Evolutionary conservation across 768 basidiomycete genomes (phyloP).

Genomic region (Mycena latifolia): DNA sequence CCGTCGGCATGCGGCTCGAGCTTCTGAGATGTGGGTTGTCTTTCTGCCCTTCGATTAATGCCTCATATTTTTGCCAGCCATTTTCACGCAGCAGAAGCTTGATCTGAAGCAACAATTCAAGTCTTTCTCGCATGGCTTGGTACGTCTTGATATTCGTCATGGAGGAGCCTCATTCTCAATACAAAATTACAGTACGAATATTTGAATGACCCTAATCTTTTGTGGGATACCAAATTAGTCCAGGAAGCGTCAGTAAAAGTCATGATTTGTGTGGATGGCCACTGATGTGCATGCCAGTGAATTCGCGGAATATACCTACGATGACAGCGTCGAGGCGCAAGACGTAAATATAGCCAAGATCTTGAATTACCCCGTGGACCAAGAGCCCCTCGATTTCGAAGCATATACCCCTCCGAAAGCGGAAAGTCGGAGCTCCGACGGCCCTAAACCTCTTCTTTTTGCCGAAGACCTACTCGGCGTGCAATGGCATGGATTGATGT

Average conservation of each 20-base stretch:
- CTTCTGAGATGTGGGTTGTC: slow-evolving; percentile 11
- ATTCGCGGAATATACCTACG: slow-evolving; percentile 23
- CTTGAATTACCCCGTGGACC: slow-evolving; percentile 28
- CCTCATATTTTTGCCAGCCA: slow-evolving; percentile 16
- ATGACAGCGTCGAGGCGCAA: slow-evolving; percentile 28
- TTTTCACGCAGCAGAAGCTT: slow-evolving; percentile 38
- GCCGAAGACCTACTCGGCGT: slow-evolving; percentile 5
- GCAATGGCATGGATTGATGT: slow-evolving; percentile 28
- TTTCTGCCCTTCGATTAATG: background rate
- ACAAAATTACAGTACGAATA: slow-evolving; percentile 24
- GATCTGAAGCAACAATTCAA: slow-evolving; percentile 34
- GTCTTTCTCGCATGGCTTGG: slow-evolving; percentile 41
- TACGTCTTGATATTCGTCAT: slow-evolving; percentile 19
- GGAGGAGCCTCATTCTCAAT: background rate
- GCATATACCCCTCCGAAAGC: slow-evolving; percentile 18
- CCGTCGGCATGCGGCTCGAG: slow-evolving; percentile 1
- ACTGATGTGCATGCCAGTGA: background rate
- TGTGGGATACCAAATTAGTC: slow-evolving; percentile 19
- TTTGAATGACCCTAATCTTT: slow-evolving; percentile 14
- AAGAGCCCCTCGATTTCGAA: slow-evolving; percentile 24
- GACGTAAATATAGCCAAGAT: slow-evolving; percentile 25
- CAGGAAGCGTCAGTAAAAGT: slow-evolving; percentile 21
- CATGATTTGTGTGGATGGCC: background rate
- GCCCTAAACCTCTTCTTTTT: background rate
- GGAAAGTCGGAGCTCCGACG: background rate